Evolutionary conservation across 2,329 filamentous ascomycete genomes (phyloP).

Genomic region (Nemania abortiva): DNA sequence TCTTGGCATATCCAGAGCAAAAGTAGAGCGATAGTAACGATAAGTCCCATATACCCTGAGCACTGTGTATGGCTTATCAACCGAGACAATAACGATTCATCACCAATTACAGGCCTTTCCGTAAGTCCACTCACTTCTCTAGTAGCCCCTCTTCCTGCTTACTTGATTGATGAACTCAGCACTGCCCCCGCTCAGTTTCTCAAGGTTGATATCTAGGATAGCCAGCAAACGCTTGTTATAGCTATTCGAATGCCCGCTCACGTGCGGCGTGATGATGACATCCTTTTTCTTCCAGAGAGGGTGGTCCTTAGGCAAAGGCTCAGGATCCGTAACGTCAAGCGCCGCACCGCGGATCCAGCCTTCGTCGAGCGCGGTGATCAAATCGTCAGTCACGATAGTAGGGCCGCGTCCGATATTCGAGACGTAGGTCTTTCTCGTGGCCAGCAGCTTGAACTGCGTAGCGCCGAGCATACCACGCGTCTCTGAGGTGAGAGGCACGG

Average conservation of each 20-base stretch:
- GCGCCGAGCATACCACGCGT: conserved; percentile 58
- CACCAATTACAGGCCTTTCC: background rate
- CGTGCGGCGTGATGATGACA: conserved; percentile 63
- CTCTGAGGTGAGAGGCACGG: conserved; percentile 56
- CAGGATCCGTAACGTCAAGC: conserved; percentile 77
- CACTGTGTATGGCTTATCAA: background rate
- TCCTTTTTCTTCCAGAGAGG: conserved; percentile 74
- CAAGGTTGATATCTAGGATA: conserved; percentile 49
- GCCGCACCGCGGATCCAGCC: conserved; percentile 66
- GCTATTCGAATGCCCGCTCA: conserved; percentile 48
- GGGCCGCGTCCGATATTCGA: conserved; percentile 73
- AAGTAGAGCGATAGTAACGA: no score
- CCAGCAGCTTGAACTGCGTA: conserved; percentile 55
- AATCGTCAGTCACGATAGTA: conserved; percentile 56
- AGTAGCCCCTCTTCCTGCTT: conserved; percentile 51
- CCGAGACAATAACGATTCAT: background rate
- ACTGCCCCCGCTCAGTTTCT: conserved; percentile 46
- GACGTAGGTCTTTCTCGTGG: conserved; percentile 62
- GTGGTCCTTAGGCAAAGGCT: conserved; percentile 72
- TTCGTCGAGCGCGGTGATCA: conserved; percentile 65
- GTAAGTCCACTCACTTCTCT: background rate
- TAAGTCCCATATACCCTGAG: no score
- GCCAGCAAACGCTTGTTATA: conserved; percentile 46
- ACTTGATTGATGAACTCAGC: conserved; percentile 49
- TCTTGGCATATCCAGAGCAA: background rate